Conservation (phyloP, 176 grass and related monocot species). For the Panicum miliaceum region DNA sequence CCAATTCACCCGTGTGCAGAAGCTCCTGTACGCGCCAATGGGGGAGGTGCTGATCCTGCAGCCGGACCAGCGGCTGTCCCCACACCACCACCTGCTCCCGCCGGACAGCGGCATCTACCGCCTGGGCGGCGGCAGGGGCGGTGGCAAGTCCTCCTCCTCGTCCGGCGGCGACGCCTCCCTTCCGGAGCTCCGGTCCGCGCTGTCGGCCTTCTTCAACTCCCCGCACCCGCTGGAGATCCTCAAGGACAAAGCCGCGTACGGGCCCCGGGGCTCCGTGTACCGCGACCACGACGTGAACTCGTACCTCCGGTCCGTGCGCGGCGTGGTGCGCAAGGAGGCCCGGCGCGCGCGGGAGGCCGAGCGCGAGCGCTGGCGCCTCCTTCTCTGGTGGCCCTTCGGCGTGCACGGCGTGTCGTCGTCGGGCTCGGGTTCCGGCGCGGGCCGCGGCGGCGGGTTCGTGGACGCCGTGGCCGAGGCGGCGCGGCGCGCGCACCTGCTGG, state of each 20-base stretch:
- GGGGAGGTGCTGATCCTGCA: constrained; percentile 86
- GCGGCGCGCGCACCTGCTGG: constrained; percentile 50
- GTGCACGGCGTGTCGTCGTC: constrained; percentile 29
- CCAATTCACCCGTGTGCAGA: constrained; percentile 48
- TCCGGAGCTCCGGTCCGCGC: constrained; percentile 58
- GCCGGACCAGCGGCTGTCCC: constrained; percentile 80
- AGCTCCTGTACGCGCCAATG: constrained; percentile 92
- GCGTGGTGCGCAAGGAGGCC: constrained; percentile 70
- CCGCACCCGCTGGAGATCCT: constrained; percentile 92
- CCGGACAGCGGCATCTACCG: constrained; percentile 72
- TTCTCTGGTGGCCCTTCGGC: constrained; percentile 66
- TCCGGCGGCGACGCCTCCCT: constrained; percentile 21
- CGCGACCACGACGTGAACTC: constrained; percentile 89
- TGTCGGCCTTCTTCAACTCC: constrained; percentile 81
- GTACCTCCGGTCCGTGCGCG: constrained; percentile 71
- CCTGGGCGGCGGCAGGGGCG: constrained; percentile 28
- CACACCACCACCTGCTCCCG: constrained; percentile 87
- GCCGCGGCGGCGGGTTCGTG: constrained; percentile 24
- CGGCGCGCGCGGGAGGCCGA: constrained; percentile 48
- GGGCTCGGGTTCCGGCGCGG: neutral
- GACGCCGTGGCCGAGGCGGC: constrained; percentile 48
- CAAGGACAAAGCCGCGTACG: constrained; percentile 73
- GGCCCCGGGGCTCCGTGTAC: constrained; percentile 68
- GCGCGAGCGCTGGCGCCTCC: constrained; percentile 39
- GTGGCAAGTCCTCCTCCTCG: neutral